phyloP scores from a whole-genome alignment of 139 green algal species.

The Tetradesmus lagerheimii region DNA sequence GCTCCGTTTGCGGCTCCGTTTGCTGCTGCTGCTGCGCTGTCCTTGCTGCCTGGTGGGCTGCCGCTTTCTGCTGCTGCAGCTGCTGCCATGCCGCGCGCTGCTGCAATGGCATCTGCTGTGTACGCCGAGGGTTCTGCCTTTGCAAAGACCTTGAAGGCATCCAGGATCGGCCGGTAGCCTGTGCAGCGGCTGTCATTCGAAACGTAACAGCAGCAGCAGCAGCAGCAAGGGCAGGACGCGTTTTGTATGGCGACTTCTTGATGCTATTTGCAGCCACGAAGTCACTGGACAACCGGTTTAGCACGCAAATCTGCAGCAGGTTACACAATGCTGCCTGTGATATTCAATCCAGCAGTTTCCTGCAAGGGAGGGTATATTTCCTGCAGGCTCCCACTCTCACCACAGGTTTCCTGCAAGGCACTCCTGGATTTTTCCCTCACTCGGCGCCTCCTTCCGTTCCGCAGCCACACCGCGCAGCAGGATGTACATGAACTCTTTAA shows the following conservation, averaged over 20 bases:
- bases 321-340: background rate
- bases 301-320: too few species aligned
- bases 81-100: constrained; percentile 59
- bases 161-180: constrained; percentile 96
- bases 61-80: constrained; percentile 35
- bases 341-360: background rate
- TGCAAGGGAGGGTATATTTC: background rate
- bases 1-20: background rate
- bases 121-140: constrained; percentile 76
- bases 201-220: background rate
- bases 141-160: constrained; percentile 96
- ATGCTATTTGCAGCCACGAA: background rate
- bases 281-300: too few species aligned
- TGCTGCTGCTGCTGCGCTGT: constrained; percentile 25
- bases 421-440: constrained; percentile 93
- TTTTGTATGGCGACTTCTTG: background rate
- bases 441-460: constrained; percentile 59
- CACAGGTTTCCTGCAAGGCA: constrained; percentile 96
- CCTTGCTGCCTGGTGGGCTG: constrained; percentile 1
- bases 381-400: constrained; percentile 58
- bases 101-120: constrained; percentile 86
- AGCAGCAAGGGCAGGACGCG: background rate
- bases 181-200: constrained; percentile 86
- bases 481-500: constrained; percentile 98
- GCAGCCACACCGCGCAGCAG: constrained; percentile 73